Percentiles rank a stretch among this genome's conserved stretches.
Conservation (phyloP, 805 yeast genomes). For the Candida nonsorbophila region DNA sequence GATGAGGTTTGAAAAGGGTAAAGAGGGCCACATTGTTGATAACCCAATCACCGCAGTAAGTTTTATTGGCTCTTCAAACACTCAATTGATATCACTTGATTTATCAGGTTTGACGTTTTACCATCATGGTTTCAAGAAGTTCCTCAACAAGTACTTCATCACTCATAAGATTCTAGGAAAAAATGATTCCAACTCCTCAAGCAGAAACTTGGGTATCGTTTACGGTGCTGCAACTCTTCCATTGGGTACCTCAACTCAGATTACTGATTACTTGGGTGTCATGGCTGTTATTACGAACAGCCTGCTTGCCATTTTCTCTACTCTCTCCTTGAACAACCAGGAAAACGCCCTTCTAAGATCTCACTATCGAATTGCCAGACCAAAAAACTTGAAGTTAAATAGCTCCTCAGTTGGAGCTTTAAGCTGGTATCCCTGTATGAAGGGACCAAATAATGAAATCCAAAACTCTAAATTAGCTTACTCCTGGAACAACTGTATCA, state of each 20-base stretch:
- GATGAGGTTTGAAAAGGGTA: slow-evolving; percentile 16
- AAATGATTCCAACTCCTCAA: slow-evolving; percentile 17
- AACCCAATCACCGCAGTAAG: slow-evolving; percentile 18
- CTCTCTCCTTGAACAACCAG: slow-evolving; percentile 39
- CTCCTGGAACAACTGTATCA: slow-evolving; percentile 60
- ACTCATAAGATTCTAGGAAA: slow-evolving; percentile 51
- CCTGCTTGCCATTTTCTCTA: slow-evolving; percentile 48
- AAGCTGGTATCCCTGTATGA: slow-evolving; percentile 58
- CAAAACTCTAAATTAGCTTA: slow-evolving; percentile 51
- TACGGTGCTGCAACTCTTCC: slow-evolving; percentile 48
- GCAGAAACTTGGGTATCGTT: slow-evolving; percentile 11
- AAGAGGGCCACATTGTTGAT: slow-evolving; percentile 23
- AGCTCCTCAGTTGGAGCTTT: slow-evolving; percentile 20
- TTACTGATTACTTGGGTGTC: slow-evolving; percentile 54
- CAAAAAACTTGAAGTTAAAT: slow-evolving; percentile 22
- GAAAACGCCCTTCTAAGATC: slow-evolving; percentile 27
- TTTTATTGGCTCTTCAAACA: slow-evolving; percentile 23
- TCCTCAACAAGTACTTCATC: slow-evolving; percentile 45
- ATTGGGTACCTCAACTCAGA: slow-evolving; percentile 48
- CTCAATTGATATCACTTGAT: slow-evolving; percentile 28
- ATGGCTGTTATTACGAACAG: slow-evolving; percentile 54
- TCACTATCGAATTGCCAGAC: slow-evolving; percentile 49
- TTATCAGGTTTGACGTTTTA: slow-evolving; percentile 42
- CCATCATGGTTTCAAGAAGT: slow-evolving; percentile 59
- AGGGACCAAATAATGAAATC: slow-evolving; percentile 16